Evolutionary conservation across 2,329 filamentous ascomycete genomes (phyloP).

Genomic region (Ceratocystis colombiana): DNA sequence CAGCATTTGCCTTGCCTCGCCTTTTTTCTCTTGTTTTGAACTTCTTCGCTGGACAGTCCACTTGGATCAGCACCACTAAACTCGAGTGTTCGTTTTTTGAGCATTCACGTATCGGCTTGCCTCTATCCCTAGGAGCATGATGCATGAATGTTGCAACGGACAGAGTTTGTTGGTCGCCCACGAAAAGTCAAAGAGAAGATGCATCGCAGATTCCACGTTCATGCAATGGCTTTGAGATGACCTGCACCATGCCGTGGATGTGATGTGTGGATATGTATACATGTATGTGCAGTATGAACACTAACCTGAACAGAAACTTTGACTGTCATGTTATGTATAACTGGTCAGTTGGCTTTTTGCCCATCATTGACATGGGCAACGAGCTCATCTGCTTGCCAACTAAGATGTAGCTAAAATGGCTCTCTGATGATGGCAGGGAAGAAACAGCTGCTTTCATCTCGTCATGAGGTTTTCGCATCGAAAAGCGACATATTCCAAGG

Average conservation of each 20-base stretch:
- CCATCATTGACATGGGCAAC: no score
- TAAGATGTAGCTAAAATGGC: background rate
- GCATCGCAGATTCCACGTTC: conserved; percentile 17
- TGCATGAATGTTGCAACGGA: background rate
- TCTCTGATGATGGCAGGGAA: background rate
- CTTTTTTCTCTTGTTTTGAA: conserved; percentile 15
- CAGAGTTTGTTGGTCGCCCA: background rate
- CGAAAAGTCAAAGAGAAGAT: background rate
- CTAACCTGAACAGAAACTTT: background rate
- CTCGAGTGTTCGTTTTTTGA: background rate
- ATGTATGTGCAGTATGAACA: background rate
- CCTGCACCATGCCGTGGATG: conserved; percentile 25
- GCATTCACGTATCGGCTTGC: background rate
- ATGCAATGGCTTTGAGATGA: conserved; percentile 24
- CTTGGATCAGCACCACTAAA: background rate
- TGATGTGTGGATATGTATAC: conserved; percentile 6
- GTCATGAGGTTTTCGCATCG: no score
- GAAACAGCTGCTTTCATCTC: background rate
- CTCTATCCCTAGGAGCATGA: background rate
- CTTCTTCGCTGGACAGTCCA: background rate
- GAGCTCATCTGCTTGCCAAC: no score
- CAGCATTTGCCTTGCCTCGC: conserved; percentile 4
- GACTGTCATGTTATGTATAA: no score
- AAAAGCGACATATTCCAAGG: no score
- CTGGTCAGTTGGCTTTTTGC: no score